Evolutionary conservation across 2,329 filamentous ascomycete species (phyloP), one percentile per base, ranked within the genome.

Genomic region (Penicillium sp.): DNA sequence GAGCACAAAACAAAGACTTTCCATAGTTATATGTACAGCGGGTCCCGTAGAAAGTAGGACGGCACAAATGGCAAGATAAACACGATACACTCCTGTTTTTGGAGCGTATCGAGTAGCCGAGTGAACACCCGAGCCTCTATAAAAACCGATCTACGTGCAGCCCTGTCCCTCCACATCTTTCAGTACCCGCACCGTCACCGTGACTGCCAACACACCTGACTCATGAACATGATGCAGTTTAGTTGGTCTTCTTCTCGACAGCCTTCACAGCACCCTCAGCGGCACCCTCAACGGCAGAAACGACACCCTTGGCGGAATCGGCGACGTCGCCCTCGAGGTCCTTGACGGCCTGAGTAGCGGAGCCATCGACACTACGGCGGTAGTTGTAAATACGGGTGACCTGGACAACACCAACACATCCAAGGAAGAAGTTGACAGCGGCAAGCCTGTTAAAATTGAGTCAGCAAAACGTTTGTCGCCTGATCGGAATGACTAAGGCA

Each of bases 361-460:
- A 76, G 9, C 74, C 73, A 5, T 90, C 87, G 71, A 87, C 77
- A 59, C 81, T 83, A 64, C 80, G 76, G 56, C 68, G 72, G 75
- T 87, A 89, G 69, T 85, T 55, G 66, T 86, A 76, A 71, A 98
- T 97, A 69, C 95, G 88, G 65, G 80, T 80, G 64, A 91, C 83
- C 82, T 99, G 95, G 64, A 91, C 84, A 57, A 90, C 80, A 68
- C 95, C 95, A 62, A 97, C 93, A 65, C 89, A 80, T 69, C 90
- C 93, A 68, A 99, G 89, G 84, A 97, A 96, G 85, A 97, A 97
- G 86, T 99, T 99, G 74, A 98, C 95, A 54, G 92, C 87, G 60
- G 95, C 95, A 58, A 99, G 87, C 60, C 89, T 92, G 11, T 51
- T 16, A 2, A 45, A 21, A 42, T 31, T 11, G 22, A 42, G 37